Evolutionary conservation across 2,329 filamentous ascomycete genomes (phyloP).

Genomic region (Hypoxylon sp.): DNA sequence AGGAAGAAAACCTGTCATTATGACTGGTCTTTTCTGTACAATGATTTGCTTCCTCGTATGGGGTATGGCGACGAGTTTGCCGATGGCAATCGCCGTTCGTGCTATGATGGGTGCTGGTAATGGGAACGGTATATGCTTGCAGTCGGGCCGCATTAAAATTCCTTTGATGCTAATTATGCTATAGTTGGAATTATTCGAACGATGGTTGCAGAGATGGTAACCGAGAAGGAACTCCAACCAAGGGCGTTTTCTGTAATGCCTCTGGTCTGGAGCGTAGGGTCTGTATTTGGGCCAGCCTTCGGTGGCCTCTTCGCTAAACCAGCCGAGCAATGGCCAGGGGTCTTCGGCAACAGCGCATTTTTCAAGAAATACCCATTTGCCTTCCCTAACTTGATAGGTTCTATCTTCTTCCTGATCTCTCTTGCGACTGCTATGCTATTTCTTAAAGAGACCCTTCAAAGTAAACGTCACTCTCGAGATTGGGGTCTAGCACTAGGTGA

Average conservation of each 20-base stretch:
- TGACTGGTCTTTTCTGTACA: conserved; percentile 80
- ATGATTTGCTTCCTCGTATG: conserved; percentile 87
- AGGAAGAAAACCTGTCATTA: conserved; percentile 86
- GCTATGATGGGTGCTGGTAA: conserved; percentile 87
- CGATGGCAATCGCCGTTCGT: conserved; percentile 84
- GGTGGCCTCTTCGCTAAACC: conserved; percentile 90
- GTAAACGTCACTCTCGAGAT: conserved; percentile 77
- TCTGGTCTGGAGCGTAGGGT: conserved; percentile 87
- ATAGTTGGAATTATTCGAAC: conserved; percentile 92
- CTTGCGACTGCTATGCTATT: conserved; percentile 83
- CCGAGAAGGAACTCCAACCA: conserved; percentile 87
- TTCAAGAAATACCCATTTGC: conserved; percentile 85
- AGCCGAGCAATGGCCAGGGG: conserved; percentile 76
- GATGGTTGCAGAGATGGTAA: conserved; percentile 93
- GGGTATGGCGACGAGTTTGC: conserved; percentile 83
- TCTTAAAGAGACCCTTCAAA: conserved; percentile 86
- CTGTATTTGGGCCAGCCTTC: conserved; percentile 88
- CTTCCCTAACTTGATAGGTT: conserved; percentile 85
- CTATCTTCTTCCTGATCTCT: conserved; percentile 82
- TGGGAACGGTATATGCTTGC: conserved; percentile 75
- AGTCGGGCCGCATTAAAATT: background rate
- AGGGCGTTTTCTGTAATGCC: conserved; percentile 95
- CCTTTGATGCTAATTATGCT: conserved; percentile 40
- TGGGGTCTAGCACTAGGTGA: conserved; percentile 82
- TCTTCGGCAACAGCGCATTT: conserved; percentile 78